These are phyloP conservation scores for Sporothrix sp. DNA, from an alignment of 2,329 filamentous ascomycete genomes.

Conservation along the genomic window DNA sequence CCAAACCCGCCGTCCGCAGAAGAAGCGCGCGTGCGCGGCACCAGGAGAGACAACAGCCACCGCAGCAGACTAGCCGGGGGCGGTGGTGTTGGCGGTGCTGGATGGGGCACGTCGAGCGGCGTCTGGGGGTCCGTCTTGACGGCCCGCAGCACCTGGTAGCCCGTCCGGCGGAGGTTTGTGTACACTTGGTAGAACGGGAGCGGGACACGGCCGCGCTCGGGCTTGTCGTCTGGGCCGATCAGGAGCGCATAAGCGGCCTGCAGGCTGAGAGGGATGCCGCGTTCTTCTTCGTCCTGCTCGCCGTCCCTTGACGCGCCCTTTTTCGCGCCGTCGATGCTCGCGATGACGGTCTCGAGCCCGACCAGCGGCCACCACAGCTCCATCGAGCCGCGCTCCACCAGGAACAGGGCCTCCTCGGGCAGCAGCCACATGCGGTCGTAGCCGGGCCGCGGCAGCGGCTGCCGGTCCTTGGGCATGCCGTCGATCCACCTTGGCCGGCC, in stretches of 20 bases:
- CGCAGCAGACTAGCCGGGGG: slow-evolving; percentile 33
- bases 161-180: slow-evolving; percentile 68
- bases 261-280: slow-evolving; percentile 74
- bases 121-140: not conserved
- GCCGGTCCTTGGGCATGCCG: slow-evolving; percentile 41
- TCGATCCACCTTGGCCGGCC: slow-evolving; percentile 28
- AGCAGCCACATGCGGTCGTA: slow-evolving; percentile 68
- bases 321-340: slow-evolving; percentile 6
- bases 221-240: slow-evolving; percentile 57
- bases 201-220: slow-evolving; percentile 42
- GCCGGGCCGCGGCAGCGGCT: slow-evolving; percentile 27
- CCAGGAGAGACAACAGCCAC: slow-evolving; percentile 43
- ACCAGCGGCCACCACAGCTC: slow-evolving; percentile 73
- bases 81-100: not conserved
- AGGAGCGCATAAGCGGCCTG: slow-evolving; percentile 84
- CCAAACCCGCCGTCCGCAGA: not conserved
- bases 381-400: slow-evolving; percentile 78
- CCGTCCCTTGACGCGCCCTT: slow-evolving; percentile 6
- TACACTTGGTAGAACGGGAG: slow-evolving; percentile 86
- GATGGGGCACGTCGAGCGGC: not conserved
- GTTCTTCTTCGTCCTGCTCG: slow-evolving; percentile 25
- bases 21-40: not conserved
- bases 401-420: slow-evolving; percentile 83
- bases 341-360: slow-evolving; percentile 39
- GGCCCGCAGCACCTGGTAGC: slow-evolving; percentile 56